Evolutionary conservation across 1,284 basidiomycete species (phyloP).

Genomic region (Cerrena zonata): DNA sequence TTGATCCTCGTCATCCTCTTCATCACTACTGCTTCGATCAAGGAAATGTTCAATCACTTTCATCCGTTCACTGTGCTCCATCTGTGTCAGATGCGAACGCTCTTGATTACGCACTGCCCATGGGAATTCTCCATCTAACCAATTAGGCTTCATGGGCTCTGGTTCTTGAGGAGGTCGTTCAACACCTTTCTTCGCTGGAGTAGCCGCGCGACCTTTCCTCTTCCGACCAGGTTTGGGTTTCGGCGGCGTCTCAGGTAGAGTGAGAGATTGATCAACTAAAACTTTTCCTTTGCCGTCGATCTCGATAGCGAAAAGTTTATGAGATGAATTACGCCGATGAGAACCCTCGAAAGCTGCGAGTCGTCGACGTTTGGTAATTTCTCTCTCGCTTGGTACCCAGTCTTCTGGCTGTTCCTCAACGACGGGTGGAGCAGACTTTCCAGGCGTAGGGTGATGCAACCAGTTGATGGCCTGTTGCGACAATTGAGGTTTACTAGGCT

Average conservation of each 20-base stretch:
- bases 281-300: slow-evolving; percentile 64
- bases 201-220: slow-evolving; percentile 25
- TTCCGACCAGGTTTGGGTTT: slow-evolving; percentile 31
- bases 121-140: slow-evolving; percentile 71
- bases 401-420: slow-evolving; percentile 30
- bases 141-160: slow-evolving; percentile 50
- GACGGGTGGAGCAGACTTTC: slow-evolving; percentile 33
- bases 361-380: slow-evolving; percentile 56
- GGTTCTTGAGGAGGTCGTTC: slow-evolving; percentile 13
- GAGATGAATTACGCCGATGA: slow-evolving; percentile 15
- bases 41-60: slow-evolving; percentile 53
- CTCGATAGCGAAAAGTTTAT: slow-evolving; percentile 51
- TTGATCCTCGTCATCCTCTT: slow-evolving; percentile 44
- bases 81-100: slow-evolving; percentile 42
- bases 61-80: slow-evolving; percentile 54
- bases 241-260: slow-evolving; percentile 22
- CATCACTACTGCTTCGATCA: slow-evolving; percentile 52
- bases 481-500: slow-evolving; percentile 15
- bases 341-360: slow-evolving; percentile 53
- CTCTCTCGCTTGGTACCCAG: slow-evolving; percentile 47
- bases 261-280: slow-evolving; percentile 44
- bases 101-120: slow-evolving; percentile 60
- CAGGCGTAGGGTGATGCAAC: slow-evolving; percentile 37
- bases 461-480: slow-evolving; percentile 31
- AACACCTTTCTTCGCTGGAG: slow-evolving; percentile 14